Percentiles rank a stretch among this genome's conserved stretches.
These are phyloP conservation scores for Vaccinium myrtillus DNA, from an alignment of 148 eudicot genomes.

Conservation along the genomic window DNA sequence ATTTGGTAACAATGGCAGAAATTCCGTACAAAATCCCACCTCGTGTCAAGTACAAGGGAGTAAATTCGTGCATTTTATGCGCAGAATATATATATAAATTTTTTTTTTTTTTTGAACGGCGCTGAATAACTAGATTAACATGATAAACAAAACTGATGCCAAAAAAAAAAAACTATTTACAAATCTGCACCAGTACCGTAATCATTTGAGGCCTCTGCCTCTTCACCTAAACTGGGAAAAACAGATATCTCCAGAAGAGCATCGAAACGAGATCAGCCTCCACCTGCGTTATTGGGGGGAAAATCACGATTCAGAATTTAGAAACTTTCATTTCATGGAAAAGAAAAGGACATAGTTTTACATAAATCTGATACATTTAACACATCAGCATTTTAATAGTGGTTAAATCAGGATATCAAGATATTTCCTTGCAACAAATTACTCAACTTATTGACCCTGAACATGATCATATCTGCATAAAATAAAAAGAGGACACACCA, in stretches of 20 bases:
- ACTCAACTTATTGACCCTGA: background rate
- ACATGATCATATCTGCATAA: background rate
- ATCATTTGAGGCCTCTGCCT: background rate
- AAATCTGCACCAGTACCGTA: background rate
- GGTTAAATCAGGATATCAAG: background rate
- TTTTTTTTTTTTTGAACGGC: background rate
- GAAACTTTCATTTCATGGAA: background rate
- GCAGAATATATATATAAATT: background rate
- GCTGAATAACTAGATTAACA: background rate
- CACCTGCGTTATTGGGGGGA: background rate
- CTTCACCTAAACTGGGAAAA: background rate
- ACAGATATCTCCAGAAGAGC: background rate
- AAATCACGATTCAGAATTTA: background rate
- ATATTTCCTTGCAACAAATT: background rate
- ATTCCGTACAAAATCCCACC: slow-evolving; percentile 8
- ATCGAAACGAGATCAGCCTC: background rate
- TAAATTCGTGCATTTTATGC: background rate
- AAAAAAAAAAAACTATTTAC: background rate
- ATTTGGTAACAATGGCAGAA: background rate
- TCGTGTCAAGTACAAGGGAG: background rate
- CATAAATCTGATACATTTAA: background rate
- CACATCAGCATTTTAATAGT: background rate
- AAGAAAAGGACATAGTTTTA: background rate
- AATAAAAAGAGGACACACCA: background rate
- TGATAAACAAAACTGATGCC: background rate